phyloP scores from a whole-genome alignment of 2,329 filamentous ascomycete species.

The Hyphodiscus sp. region DNA sequence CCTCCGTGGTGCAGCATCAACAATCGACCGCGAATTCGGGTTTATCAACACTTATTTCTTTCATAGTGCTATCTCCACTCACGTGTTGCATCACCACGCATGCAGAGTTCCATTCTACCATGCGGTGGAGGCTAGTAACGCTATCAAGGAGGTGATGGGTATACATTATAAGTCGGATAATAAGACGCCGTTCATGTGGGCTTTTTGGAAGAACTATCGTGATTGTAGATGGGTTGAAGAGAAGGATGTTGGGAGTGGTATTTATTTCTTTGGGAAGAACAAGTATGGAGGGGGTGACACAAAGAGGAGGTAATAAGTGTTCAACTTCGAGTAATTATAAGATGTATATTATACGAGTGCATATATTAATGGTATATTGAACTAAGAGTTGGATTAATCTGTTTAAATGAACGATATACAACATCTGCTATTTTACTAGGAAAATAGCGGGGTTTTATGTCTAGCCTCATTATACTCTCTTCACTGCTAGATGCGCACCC shows the following conservation, averaged over 20 bases:
- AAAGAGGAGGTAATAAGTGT: neutral
- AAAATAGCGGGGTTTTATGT: no score
- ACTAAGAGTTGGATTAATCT: no score
- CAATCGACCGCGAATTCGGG: slow-evolving; percentile 57
- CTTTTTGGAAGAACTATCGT: slow-evolving; percentile 27
- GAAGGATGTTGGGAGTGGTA: slow-evolving; percentile 14
- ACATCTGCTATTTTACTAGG: no score
- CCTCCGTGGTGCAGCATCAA: slow-evolving; percentile 52
- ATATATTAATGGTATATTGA: no score
- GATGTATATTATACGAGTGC: no score
- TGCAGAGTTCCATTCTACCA: slow-evolving; percentile 54
- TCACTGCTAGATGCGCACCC: no score
- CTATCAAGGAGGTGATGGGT: slow-evolving; percentile 48
- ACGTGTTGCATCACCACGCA: slow-evolving; percentile 56
- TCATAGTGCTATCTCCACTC: slow-evolving; percentile 56
- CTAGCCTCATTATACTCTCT: no score
- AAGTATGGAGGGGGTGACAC: neutral
- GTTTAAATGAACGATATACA: no score
- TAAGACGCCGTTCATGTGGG: slow-evolving; percentile 23
- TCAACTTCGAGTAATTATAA: no score
- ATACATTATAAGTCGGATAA: slow-evolving; percentile 42
- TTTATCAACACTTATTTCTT: slow-evolving; percentile 56
- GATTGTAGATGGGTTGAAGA: slow-evolving; percentile 26
- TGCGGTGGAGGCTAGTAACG: slow-evolving; percentile 47
- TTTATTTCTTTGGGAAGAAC: slow-evolving; percentile 21